phyloP scores from a whole-genome alignment of 768 basidiomycete genomes.

The Serendipita vermifera region DNA sequence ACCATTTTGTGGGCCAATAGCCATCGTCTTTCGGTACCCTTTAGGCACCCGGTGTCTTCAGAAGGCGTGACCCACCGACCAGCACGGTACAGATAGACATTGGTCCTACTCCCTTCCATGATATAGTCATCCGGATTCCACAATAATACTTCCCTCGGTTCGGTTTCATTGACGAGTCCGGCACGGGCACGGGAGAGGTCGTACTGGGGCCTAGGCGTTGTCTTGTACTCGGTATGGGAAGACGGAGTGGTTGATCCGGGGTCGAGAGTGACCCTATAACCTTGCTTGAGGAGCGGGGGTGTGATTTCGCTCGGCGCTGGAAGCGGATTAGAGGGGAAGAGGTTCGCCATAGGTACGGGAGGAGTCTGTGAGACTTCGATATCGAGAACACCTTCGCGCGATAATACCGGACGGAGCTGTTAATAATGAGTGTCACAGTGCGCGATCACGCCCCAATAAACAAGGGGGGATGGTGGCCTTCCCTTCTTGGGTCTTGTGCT shows the following conservation, averaged over 20 bases:
- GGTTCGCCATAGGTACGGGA: constrained; percentile 28
- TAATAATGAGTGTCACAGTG: too few species aligned
- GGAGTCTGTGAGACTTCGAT: constrained; percentile 19
- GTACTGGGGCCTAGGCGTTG: constrained; percentile 49
- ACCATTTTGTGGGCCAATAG: constrained; percentile 48
- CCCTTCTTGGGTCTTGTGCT: not conserved
- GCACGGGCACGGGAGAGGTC: constrained; percentile 48
- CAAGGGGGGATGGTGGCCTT: not conserved
- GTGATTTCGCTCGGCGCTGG: constrained; percentile 22
- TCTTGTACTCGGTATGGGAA: constrained; percentile 55
- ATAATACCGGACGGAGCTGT: constrained; percentile 14
- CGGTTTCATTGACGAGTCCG: constrained; percentile 26
- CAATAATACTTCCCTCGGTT: constrained; percentile 44
- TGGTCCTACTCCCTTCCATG: constrained; percentile 59
- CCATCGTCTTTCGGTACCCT: constrained; percentile 57
- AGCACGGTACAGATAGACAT: constrained; percentile 50
- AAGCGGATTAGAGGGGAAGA: constrained; percentile 22
- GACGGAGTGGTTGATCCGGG: constrained; percentile 39
- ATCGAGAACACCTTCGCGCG: not conserved
- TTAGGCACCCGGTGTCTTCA: constrained; percentile 49
- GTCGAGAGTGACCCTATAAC: constrained; percentile 41
- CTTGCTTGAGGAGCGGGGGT: constrained; percentile 10
- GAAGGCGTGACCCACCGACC: constrained; percentile 54
- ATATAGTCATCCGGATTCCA: constrained; percentile 38
- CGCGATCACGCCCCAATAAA: too few species aligned